Evolutionary conservation across 2,329 filamentous ascomycete species (phyloP), one percentile per base, ranked within the genome.

Genomic region (Epichloe coenophiala): DNA sequence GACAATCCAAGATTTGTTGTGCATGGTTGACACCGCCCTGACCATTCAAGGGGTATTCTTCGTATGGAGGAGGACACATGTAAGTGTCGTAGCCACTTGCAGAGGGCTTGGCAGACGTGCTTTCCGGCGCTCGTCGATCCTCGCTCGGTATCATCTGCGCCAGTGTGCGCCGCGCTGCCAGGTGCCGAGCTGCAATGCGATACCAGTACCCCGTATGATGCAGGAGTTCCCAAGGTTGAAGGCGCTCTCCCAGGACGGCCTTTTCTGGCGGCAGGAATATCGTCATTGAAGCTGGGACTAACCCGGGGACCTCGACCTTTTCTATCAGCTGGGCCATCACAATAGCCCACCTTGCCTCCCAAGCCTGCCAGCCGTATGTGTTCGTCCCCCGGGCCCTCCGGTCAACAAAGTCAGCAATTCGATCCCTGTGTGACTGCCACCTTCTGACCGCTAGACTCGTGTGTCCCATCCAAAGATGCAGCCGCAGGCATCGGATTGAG

Each of bases 341-440:
- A 19, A 70, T 70, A 15, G 78, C 75, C 80, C 80, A 84, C 51
- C 86, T 78, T 40, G 87, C 82, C 68, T 95, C 86, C 90, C 91
- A 98, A 2, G 91, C 90, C 60, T 88, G 80, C 87, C 90, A 97
- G 5, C 88, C 88, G 64, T 97, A 97, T 57, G 88, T 95, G 36
- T 81, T 80, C 3, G 87, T 89, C 91, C 91, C 59, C 58, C 87
- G 87, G 4, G 89, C 90, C 57, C 85, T 81, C 17, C 86, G 78
- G 61, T 95, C 88, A 15, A 96, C 73, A 48, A 96, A 78, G 58
- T 88, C 84, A 50, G 75, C 76, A 56, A 91, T 81, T 51, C 84
- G 80, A 50, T 82, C 77, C 54, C 83, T 80, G 65, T 97, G 94
- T 38, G 72, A 73, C 52, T 83, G 75, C 91, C 91, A 97, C 50